Conservation (phyloP, 163 green algal species). For the Scenedesmus sp. region DNA sequence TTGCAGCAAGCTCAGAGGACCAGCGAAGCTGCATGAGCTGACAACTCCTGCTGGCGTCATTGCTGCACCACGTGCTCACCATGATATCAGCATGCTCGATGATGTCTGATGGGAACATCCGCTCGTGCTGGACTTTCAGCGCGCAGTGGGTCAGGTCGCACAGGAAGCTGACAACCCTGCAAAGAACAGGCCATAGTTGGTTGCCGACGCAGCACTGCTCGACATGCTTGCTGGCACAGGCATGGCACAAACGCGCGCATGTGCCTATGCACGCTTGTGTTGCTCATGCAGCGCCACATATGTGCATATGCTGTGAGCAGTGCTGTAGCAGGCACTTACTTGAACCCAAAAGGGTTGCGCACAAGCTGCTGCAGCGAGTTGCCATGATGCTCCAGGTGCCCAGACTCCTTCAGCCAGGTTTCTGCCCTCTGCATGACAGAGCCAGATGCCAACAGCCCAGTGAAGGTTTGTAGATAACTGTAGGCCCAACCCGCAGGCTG, state of each 20-base stretch:
- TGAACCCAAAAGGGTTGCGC: slow-evolving; percentile 22
- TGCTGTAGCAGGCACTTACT: slow-evolving; percentile 17
- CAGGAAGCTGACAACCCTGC: slow-evolving; percentile 46
- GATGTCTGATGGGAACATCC: slow-evolving; percentile 30
- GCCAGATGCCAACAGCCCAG: not conserved
- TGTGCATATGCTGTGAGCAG: not conserved
- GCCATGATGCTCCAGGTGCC: not conserved
- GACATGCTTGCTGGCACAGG: not conserved
- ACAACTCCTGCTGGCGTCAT: not conserved
- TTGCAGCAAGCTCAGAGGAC: not conserved
- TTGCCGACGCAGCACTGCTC: not conserved
- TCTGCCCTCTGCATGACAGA: slow-evolving; percentile 51
- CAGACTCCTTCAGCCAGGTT: slow-evolving; percentile 59
- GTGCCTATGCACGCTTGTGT: no score
- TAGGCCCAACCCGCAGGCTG: not conserved
- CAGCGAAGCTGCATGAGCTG: not conserved
- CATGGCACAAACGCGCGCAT: not conserved
- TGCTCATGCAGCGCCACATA: not conserved
- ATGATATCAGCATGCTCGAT: not conserved
- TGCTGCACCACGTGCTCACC: not conserved
- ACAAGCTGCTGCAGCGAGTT: slow-evolving; percentile 1
- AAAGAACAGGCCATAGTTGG: not conserved
- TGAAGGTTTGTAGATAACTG: not conserved
- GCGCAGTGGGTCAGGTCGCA: slow-evolving; percentile 31
- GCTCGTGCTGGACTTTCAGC: slow-evolving; percentile 36